A percentile compares a stretch with the other conserved stretches of the same genome.
Evolutionary conservation across 139 green algal genomes (phyloP).

Genomic region (Limnomonas spitsbergensis): DNA sequence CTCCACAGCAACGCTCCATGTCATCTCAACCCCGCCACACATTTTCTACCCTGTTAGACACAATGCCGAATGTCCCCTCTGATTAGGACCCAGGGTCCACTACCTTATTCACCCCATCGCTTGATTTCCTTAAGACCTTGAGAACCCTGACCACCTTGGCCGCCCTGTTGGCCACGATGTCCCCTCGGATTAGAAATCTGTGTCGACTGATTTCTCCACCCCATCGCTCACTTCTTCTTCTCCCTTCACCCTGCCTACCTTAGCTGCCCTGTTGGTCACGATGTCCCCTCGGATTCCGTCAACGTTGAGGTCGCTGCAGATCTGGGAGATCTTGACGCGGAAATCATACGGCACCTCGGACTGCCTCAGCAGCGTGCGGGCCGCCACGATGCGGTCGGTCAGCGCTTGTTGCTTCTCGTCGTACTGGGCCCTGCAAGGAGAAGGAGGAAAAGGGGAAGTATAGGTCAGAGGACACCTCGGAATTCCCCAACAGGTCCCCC

Average conservation of each 20-base stretch:
- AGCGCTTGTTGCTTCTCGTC: constrained; percentile 34
- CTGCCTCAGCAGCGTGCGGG: constrained; percentile 25
- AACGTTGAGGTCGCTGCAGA: constrained; percentile 82
- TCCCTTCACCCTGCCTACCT: constrained; percentile 1
- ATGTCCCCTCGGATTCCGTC: constrained; percentile 96
- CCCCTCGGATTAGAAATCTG: constrained; percentile 89
- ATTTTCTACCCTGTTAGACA: no score
- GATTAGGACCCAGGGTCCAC: no score
- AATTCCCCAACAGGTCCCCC: no score
- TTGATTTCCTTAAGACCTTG: no score
- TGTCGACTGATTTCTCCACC: no score
- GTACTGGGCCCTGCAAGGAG: constrained; percentile 12
- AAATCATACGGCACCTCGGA: constrained; percentile 40
- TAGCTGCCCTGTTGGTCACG: constrained; percentile 78
- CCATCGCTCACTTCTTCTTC: no score
- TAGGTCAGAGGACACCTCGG: no score
- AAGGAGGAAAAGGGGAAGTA: not conserved
- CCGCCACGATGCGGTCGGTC: constrained; percentile 47
- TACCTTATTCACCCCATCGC: no score
- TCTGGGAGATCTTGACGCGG: constrained; percentile 61
- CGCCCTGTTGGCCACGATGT: constrained; percentile 89
- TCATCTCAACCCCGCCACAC: no score
- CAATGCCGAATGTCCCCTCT: no score
- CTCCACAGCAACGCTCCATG: no score
- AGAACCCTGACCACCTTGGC: no score